A percentile compares a stretch with the other conserved stretches of the same genome.
Conservation (phyloP, 2,329 filamentous ascomycete species). For the Pseudomassariella vexata region DNA sequence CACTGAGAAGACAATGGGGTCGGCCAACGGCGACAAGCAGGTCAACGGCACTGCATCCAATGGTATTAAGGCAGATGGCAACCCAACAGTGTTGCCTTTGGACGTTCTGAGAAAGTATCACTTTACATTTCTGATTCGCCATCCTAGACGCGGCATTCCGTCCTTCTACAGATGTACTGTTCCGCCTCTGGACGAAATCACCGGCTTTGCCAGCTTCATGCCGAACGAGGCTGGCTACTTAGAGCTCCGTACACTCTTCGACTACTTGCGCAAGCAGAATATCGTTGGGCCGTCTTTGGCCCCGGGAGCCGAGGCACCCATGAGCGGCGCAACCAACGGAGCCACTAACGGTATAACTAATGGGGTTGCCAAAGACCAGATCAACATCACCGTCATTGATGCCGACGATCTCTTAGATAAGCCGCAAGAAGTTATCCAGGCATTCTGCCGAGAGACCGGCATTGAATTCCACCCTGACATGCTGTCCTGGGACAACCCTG, state of each 20-base stretch:
- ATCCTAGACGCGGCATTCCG: constrained; percentile 85
- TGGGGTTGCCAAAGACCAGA: constrained; percentile 24
- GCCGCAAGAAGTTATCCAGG: constrained; percentile 67
- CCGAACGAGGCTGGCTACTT: constrained; percentile 84
- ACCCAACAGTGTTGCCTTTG: constrained; percentile 79
- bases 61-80: constrained; percentile 31
- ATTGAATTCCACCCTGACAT: constrained; percentile 71
- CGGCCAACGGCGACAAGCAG: constrained; percentile 11
- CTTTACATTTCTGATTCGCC: constrained; percentile 94
- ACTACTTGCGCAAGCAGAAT: constrained; percentile 67
- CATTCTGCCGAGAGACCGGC: constrained; percentile 77
- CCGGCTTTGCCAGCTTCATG: constrained; percentile 83
- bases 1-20: constrained; percentile 34
- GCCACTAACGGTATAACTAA: constrained; percentile 41
- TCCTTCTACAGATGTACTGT: constrained; percentile 94
- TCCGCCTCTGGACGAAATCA: constrained; percentile 75
- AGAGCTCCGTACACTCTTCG: constrained; percentile 81
- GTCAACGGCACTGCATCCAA: constrained; percentile 14
- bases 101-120: constrained; percentile 75
- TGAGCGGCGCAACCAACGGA: constrained; percentile 51
- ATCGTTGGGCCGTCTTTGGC: constrained; percentile 66
- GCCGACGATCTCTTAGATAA: constrained; percentile 90
- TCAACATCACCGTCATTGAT: constrained; percentile 80
- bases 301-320: constrained; percentile 22
- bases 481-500: constrained; percentile 77